A percentile compares a stretch with the other conserved stretches of the same genome.
Evolutionary conservation across 768 basidiomycete genomes (phyloP).

Genomic region (Rhodosporidiobolus odoratus): DNA sequence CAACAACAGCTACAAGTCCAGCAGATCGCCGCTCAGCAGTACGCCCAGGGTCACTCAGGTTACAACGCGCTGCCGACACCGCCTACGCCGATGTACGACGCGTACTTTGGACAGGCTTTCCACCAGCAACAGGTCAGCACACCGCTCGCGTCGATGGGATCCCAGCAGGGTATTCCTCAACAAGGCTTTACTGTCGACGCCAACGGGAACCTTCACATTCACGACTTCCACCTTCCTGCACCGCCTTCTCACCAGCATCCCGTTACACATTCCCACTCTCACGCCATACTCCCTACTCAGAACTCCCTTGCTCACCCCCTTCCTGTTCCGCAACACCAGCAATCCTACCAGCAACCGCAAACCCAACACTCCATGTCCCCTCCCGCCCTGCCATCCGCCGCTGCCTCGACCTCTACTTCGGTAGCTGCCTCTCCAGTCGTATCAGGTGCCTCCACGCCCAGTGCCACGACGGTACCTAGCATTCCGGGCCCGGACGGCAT

Average conservation of each 20-base stretch:
- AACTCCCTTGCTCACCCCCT: not conserved
- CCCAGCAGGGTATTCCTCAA: not conserved
- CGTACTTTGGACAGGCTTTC: not conserved
- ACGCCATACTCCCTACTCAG: conserved; percentile 2
- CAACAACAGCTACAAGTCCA: not conserved
- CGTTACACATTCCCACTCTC: not conserved
- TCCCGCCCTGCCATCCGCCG: not conserved
- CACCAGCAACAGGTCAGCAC: not conserved
- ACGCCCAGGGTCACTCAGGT: not conserved
- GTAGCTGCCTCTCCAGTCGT: not conserved
- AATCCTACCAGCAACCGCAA: not conserved
- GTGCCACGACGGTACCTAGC: not conserved
- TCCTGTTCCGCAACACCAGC: not conserved
- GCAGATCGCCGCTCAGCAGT: not conserved
- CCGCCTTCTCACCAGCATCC: not conserved
- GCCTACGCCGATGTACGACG: conserved; percentile 13
- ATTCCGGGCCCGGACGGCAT: conserved; percentile 6
- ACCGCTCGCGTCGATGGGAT: not conserved
- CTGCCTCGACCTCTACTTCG: not conserved
- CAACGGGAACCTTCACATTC: not conserved
- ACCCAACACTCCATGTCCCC: not conserved
- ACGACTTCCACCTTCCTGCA: not conserved
- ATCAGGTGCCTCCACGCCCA: not conserved
- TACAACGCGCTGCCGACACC: conserved; percentile 1
- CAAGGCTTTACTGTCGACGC: conserved; percentile 16